Evolutionary conservation across 805 yeast genomes (phyloP), one percentile per base, ranked within the genome.

Genomic region (Metschnikowia koreensis): DNA sequence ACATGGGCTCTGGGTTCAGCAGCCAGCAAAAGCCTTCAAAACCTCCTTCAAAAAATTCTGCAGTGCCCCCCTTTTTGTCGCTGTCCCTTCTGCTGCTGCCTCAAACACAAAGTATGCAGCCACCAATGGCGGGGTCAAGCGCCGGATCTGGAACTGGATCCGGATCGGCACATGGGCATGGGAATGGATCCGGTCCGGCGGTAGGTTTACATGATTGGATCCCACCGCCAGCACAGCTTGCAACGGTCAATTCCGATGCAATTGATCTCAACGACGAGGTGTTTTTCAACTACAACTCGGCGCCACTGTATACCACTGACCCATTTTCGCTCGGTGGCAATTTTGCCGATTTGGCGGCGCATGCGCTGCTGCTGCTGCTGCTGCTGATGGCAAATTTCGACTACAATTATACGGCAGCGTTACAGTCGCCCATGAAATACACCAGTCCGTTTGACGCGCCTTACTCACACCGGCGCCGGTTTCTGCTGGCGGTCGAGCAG

Each of bases 211-310:
- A 31, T 17, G 58, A 54, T 37, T 44, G 53, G 50, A 51, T 54
- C 42, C 61, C 60, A 39, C 63, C 63, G 4, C 63, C 63, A 1
- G 57, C 60, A 7, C 49, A 55, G 47, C 52, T 55, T 13, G 54
- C 61, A 29, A 42, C 53, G 12, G 47, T 54, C 40, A 51, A 51
- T 48, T 43, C 49, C 15, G 66, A 62, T 44, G 57, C 62, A 22
- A 47, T 64, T 33, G 64, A 60, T 49, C 49, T 64, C 27, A 64
- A 64, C 49, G 68, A 64, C 50, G 68, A 64, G 50, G 54, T 64
- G 9, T 64, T 64, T 48, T 62, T 64, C 55, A 57, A 54, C 50
- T 51, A 57, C 41, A 46, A 56, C 16, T 10, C 48, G 27, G 29
- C 13, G 28, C 49, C 53, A 7, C 17, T 46, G 16, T 43, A 46